Evolutionary conservation across 495 filamentous ascomycete species (phyloP).

Genomic region (Xylaria nigripes): DNA sequence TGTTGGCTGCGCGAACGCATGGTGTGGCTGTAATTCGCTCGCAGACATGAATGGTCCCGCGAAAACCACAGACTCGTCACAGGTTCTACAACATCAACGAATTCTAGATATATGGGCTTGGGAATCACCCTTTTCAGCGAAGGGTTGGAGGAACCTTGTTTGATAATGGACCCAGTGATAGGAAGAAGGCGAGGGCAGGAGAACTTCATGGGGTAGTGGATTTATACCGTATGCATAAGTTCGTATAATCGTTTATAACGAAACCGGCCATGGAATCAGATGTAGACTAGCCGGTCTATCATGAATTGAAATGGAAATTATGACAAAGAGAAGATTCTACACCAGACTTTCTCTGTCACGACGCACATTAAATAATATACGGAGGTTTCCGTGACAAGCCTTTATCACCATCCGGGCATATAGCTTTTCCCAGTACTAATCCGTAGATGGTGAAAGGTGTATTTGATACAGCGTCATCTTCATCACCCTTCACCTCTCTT

Average conservation of each 20-base stretch:
- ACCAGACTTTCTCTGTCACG: neutral
- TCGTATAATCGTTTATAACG: constrained; percentile 9
- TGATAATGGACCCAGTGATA: neutral
- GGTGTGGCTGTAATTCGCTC: neutral
- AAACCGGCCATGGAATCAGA: neutral
- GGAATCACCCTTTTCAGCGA: neutral
- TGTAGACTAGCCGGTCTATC: neutral
- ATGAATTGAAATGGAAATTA: neutral
- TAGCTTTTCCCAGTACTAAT: neutral
- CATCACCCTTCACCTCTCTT: neutral
- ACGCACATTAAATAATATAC: neutral
- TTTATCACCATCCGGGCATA: neutral
- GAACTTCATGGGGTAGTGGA: neutral
- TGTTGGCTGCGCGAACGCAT: neutral
- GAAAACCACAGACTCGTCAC: neutral
- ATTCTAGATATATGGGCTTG: constrained; percentile 1
- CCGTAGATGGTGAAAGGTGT: neutral
- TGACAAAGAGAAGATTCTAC: neutral
- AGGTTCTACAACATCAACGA: neutral
- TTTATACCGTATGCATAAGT: constrained; percentile 7
- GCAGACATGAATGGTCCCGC: neutral
- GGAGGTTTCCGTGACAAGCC: neutral
- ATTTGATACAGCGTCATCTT: neutral
- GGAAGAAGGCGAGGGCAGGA: neutral
- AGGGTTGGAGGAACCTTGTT: neutral